Conservation (phyloP, 164 flowering plant species). For the Chloranthus sessilifolius region DNA sequence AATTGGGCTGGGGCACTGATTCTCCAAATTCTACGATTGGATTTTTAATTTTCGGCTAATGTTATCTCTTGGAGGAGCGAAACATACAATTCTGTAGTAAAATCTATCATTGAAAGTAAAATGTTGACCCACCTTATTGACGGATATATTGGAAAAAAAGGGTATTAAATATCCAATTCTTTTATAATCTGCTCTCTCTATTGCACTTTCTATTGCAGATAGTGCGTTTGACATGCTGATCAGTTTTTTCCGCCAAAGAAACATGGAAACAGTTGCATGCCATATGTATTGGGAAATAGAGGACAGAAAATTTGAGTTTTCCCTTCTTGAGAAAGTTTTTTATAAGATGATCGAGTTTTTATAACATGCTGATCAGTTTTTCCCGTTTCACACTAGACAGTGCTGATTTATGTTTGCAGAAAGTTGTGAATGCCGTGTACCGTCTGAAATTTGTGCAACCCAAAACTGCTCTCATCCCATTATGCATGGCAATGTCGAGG, state of each 20-base stretch:
- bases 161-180: too few species aligned
- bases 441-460: slow-evolving; percentile 24
- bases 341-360: slow-evolving; percentile 31
- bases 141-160: too few species aligned
- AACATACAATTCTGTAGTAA: too few species aligned
- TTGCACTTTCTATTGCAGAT: slow-evolving; percentile 49
- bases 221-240: slow-evolving; percentile 49
- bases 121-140: too few species aligned
- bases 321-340: slow-evolving; percentile 47
- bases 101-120: too few species aligned
- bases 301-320: slow-evolving; percentile 12
- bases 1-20: too few species aligned
- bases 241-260: slow-evolving; percentile 25
- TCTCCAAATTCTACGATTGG: too few species aligned
- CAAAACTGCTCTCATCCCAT: slow-evolving; percentile 26
- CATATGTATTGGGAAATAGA: slow-evolving; percentile 34
- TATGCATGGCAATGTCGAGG: slow-evolving; percentile 37
- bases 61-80: too few species aligned
- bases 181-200: slow-evolving; percentile 35
- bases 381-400: slow-evolving; percentile 27
- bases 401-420: slow-evolving; percentile 62
- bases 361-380: too few species aligned
- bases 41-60: too few species aligned
- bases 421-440: slow-evolving; percentile 38
- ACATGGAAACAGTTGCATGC: slow-evolving; percentile 10